Percentiles rank a stretch among this genome's conserved stretches.
These are phyloP conservation scores for Candida sojae DNA, from an alignment of 1,139 yeast species.

Conservation along the genomic window DNA sequence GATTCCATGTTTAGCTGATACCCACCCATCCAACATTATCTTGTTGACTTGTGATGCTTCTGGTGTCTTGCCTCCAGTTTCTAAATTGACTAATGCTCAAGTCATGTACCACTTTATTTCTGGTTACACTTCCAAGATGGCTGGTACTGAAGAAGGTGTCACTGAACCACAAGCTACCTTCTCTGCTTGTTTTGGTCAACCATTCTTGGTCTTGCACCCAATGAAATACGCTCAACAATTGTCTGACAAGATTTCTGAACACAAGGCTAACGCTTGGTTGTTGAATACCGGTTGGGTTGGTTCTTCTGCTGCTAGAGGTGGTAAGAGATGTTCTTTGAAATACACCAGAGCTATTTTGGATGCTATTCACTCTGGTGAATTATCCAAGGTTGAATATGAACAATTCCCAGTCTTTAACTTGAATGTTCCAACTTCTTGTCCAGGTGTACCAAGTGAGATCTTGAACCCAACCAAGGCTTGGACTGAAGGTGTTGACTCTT, in stretches of 20 bases:
- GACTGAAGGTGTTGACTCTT: conserved; percentile 71
- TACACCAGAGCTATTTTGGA: conserved; percentile 97
- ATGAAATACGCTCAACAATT: conserved; percentile 97
- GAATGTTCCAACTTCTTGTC: conserved; percentile 79
- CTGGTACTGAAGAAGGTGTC: conserved; percentile 99
- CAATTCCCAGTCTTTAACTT: conserved; percentile 84
- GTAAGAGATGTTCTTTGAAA: conserved; percentile 96
- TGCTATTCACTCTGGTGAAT: conserved; percentile 90
- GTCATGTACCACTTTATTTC: conserved; percentile 99
- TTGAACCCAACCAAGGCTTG: conserved; percentile 88
- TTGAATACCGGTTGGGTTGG: conserved; percentile 99
- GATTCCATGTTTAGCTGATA: conserved; percentile 88
- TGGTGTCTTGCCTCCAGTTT: conserved; percentile 97
- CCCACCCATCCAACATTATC: conserved; percentile 90
- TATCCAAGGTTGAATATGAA: conserved; percentile 80
- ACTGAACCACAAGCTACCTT: conserved; percentile 98
- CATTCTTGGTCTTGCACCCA: conserved; percentile 97
- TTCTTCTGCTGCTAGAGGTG: conserved; percentile 87
- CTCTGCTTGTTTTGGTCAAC: conserved; percentile 99
- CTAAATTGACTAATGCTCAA: conserved; percentile 90
- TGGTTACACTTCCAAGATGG: conserved; percentile 99
- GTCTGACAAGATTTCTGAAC: conserved; percentile 86
- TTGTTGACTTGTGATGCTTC: conserved; percentile 97
- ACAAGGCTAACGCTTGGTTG: conserved; percentile 93
- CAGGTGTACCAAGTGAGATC: conserved; percentile 80